These are phyloP conservation scores for Musa troglodytarum DNA, from an alignment of 176 grass and related monocot genomes.

Conservation along the genomic window DNA sequence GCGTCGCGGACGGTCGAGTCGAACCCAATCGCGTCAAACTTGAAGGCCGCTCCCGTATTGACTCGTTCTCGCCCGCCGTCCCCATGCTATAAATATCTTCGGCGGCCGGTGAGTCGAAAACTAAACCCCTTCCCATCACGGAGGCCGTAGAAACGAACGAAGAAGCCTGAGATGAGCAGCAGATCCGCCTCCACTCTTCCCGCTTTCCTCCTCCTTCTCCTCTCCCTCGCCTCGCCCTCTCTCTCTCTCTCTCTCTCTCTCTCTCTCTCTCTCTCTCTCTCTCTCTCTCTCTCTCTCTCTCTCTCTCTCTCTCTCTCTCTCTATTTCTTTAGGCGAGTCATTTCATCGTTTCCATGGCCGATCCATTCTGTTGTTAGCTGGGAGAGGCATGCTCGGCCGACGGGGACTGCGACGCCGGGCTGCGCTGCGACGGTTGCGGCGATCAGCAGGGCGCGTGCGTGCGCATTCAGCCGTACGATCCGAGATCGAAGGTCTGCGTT, in stretches of 20 bases:
- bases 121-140: background rate
- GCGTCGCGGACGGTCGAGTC: no score
- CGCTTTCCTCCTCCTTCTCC: conserved; percentile 1
- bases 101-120: background rate
- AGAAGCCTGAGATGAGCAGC: background rate
- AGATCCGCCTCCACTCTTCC: background rate
- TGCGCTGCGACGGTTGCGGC: conserved; percentile 51
- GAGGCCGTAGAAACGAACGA: background rate
- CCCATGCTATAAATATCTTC: background rate
- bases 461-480: conserved; percentile 38
- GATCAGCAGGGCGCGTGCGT: conserved; percentile 39
- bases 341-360: no score
- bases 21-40: no score
- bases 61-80: no score
- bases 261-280: no score
- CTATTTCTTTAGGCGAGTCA: background rate
- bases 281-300: conserved; percentile 2
- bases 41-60: no score
- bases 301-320: background rate
- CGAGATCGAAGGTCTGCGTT: conserved; percentile 25
- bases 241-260: background rate
- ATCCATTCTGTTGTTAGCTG: conserved; percentile 2
- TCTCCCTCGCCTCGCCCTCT: conserved; percentile 9
- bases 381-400: conserved; percentile 42
- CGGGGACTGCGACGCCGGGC: conserved; percentile 29